Percentiles rank a stretch among this genome's conserved stretches.
These are phyloP conservation scores for Solanum pinnatisectum DNA, from an alignment of 257 asterid species.

Conservation along the genomic window DNA sequence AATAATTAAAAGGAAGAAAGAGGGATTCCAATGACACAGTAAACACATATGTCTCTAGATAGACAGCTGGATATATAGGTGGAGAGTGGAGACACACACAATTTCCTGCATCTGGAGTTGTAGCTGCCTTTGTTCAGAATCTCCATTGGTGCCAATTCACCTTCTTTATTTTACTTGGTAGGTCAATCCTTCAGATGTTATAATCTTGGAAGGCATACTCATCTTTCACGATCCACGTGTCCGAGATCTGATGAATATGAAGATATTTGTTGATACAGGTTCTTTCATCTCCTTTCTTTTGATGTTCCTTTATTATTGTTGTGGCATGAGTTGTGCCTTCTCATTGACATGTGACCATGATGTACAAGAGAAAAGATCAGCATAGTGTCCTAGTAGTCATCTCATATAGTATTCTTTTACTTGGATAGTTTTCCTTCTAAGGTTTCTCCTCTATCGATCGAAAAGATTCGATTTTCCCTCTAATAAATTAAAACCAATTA, in stretches of 20 bases:
- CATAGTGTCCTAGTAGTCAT: not conserved
- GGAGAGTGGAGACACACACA: not conserved
- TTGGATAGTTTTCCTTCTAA: not conserved
- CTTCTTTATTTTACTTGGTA: conserved; percentile 17
- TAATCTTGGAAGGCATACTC: conserved; percentile 95
- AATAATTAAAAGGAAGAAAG: not conserved
- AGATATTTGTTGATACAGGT: conserved; percentile 99
- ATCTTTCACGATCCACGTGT: conserved; percentile 89
- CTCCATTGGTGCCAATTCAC: not conserved
- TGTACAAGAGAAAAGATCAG: not conserved
- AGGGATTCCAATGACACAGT: not conserved
- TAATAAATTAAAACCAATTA: not conserved
- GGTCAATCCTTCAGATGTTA: conserved; percentile 98
- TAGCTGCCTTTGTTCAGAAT: not conserved
- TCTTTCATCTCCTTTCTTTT: conserved; percentile 16
- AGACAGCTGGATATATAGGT: not conserved
- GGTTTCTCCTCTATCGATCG: not conserved
- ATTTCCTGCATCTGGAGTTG: not conserved
- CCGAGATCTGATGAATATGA: conserved; percentile 86
- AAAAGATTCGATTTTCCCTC: not conserved
- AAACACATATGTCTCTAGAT: not conserved
- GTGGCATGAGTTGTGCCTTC: not conserved
- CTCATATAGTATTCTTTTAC: not conserved
- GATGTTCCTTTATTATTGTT: not conserved
- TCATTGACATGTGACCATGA: not conserved